phyloP scores from a whole-genome alignment of 306 rosid genomes.

The Trifolium fragiferum region DNA sequence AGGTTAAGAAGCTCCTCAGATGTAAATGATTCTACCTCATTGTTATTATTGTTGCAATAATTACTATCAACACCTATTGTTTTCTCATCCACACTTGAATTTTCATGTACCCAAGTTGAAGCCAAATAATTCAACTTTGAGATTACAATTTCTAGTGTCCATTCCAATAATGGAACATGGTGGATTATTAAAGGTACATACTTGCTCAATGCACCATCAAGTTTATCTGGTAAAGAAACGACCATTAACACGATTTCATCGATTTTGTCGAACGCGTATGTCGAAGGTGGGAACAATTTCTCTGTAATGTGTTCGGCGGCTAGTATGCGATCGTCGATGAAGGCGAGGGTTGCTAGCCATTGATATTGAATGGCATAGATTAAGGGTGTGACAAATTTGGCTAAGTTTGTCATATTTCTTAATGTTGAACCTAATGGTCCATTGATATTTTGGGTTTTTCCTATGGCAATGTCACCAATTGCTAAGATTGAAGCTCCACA shows the following conservation, averaged over 20 bases:
- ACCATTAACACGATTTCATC: conserved; percentile 51
- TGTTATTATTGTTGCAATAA: background rate
- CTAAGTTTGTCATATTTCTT: conserved; percentile 42
- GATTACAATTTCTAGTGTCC: conserved; percentile 47
- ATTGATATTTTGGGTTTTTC: conserved; percentile 51
- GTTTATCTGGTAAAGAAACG: conserved; percentile 52
- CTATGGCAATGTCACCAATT: conserved; percentile 45
- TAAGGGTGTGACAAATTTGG: conserved; percentile 50
- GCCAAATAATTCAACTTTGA: conserved; percentile 55
- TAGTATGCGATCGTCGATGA: conserved; percentile 58
- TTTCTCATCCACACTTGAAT: conserved; percentile 56
- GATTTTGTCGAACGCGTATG: conserved; percentile 52
- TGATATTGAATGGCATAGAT: conserved; percentile 45
- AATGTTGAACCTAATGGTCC: conserved; percentile 61
- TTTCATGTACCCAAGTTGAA: conserved; percentile 44
- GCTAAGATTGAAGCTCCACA: conserved; percentile 60
- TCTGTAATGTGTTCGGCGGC: conserved; percentile 46
- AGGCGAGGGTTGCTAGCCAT: conserved; percentile 58
- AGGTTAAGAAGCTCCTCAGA: background rate
- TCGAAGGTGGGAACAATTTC: conserved; percentile 62
- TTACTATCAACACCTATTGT: conserved; percentile 49
- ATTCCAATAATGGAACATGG: conserved; percentile 46
- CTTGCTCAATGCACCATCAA: conserved; percentile 51
- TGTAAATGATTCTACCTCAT: background rate
- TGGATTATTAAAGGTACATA: conserved; percentile 43